phyloP scores from a whole-genome alignment of 129 eudicot species.

The Escallonia herrerae region DNA sequence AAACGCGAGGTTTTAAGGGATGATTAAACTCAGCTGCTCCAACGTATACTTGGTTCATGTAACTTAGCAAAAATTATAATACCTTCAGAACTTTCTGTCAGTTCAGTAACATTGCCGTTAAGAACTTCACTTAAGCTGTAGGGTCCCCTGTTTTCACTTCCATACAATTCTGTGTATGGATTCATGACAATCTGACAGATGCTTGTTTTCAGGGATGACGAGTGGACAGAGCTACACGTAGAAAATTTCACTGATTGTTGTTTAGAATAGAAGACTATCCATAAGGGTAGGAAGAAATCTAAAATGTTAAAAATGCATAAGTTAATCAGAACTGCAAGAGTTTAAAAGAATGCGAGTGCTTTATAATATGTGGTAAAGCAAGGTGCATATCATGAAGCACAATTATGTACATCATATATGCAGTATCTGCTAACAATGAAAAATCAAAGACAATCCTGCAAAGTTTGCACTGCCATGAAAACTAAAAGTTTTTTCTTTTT shows the following conservation, averaged over 20 bases:
- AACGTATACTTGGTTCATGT: background rate
- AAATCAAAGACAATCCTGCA: no score
- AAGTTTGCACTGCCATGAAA: no score
- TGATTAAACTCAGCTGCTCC: background rate
- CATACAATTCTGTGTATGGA: constrained; percentile 27
- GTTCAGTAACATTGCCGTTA: constrained; percentile 31
- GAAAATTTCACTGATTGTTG: background rate
- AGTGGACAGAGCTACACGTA: constrained; percentile 4
- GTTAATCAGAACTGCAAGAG: background rate
- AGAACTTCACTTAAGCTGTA: constrained; percentile 23
- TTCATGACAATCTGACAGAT: constrained; percentile 38
- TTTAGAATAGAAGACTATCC: no score
- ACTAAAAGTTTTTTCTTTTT: no score
- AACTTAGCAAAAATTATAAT: no score
- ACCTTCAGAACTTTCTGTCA: constrained; percentile 23
- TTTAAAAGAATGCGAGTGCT: background rate
- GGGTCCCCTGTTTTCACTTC: constrained; percentile 34
- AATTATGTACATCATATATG: background rate
- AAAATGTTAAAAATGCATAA: background rate
- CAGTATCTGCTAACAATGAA: no score
- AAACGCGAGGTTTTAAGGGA: no score
- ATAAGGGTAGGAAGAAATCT: background rate
- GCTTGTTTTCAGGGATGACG: constrained; percentile 14
- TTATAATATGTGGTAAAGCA: background rate
- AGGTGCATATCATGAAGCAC: background rate